phyloP scores from a whole-genome alignment of 495 filamentous ascomycete genomes.

The Letharia columbiana region DNA sequence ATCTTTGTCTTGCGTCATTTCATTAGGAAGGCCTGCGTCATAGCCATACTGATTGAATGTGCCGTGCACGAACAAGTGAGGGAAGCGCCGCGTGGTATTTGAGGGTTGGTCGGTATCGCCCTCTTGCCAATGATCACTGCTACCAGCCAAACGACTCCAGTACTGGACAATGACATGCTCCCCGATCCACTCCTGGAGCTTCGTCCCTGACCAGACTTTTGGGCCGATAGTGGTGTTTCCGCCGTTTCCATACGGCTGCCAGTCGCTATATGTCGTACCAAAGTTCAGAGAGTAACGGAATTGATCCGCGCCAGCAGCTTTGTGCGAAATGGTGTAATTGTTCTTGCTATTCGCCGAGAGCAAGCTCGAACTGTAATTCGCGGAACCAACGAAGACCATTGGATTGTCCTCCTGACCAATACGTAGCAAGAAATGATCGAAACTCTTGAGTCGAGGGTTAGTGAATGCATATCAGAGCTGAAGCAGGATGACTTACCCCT shows the following conservation, averaged over 20 bases:
- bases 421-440: conserved; percentile 39
- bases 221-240: conserved; percentile 32
- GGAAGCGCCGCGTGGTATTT: conserved; percentile 39
- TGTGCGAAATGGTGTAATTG: conserved; percentile 42
- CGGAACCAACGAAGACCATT: conserved; percentile 40
- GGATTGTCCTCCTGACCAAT: conserved; percentile 39
- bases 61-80: conserved; percentile 53
- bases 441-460: conserved; percentile 18
- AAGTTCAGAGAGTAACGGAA: conserved; percentile 52
- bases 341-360: conserved; percentile 33
- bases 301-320: conserved; percentile 49
- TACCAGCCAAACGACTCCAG: conserved; percentile 53
- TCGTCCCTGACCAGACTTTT: conserved; percentile 44
- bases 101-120: conserved; percentile 40
- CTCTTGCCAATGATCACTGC: conserved; percentile 50
- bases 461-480: conserved; percentile 43
- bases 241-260: conserved; percentile 40
- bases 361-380: conserved; percentile 48
- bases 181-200: conserved; percentile 48
- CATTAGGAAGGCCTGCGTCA: conserved; percentile 46
- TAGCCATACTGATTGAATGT: conserved; percentile 56
- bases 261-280: conserved; percentile 45
- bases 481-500: conserved; percentile 36
- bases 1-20: conserved; percentile 41
- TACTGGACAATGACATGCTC: conserved; percentile 58